These are phyloP conservation scores for Phytophthora syringae DNA, from an alignment of 352 stramenopile genomes.

Conservation along the genomic window DNA sequence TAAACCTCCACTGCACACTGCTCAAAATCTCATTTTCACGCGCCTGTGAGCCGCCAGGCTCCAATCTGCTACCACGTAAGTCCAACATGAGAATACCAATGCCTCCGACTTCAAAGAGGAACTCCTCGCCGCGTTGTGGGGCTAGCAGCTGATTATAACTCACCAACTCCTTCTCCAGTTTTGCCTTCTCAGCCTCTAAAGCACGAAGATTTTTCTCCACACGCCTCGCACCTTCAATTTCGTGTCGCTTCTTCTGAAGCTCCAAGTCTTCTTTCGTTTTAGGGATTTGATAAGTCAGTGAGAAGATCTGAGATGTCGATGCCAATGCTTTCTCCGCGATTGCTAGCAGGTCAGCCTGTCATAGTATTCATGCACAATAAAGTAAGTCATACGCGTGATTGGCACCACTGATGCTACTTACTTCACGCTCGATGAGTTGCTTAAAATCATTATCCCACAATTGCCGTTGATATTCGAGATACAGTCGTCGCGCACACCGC, in stretches of 20 bases:
- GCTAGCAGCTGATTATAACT: constrained; percentile 69
- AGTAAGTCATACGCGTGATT: background rate
- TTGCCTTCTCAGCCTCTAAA: constrained; percentile 58
- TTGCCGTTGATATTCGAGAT: constrained; percentile 81
- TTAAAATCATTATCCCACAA: constrained; percentile 79
- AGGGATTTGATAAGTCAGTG: constrained; percentile 48
- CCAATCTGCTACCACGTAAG: constrained; percentile 56
- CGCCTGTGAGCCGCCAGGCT: constrained; percentile 63
- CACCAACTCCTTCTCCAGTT: constrained; percentile 56
- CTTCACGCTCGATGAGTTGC: constrained; percentile 44
- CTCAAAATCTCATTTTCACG: constrained; percentile 64
- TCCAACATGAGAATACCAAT: constrained; percentile 73
- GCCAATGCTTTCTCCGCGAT: constrained; percentile 61
- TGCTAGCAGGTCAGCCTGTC: constrained; percentile 32
- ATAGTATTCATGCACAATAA: background rate
- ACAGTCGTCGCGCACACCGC: constrained; percentile 63
- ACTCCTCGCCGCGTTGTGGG: constrained; percentile 72
- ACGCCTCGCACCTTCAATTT: constrained; percentile 66
- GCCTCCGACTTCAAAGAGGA: constrained; percentile 44
- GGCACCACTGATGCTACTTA: constrained; percentile 5
- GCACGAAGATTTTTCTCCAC: constrained; percentile 65
- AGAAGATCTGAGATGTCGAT: constrained; percentile 53
- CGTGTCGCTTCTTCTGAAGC: constrained; percentile 67
- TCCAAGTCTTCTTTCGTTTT: constrained; percentile 48
- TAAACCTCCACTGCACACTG: constrained; percentile 65